Base-by-base conservation (phyloP, 495 filamentous ascomycete genomes). In the Aspergillus hancockii region DNA sequence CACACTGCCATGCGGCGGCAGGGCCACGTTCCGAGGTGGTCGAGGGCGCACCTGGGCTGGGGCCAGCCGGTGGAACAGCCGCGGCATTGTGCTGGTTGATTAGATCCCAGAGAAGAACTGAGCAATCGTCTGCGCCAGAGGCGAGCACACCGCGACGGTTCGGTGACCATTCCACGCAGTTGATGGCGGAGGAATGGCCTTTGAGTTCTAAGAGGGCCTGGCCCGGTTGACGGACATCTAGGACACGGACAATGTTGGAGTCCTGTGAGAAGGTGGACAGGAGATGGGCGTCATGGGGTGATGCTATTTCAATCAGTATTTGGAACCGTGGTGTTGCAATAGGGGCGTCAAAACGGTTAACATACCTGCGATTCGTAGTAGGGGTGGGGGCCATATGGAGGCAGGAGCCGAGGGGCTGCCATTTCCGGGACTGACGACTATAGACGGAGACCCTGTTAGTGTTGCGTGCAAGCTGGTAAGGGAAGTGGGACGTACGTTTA, bases 251-350 rank as follows among this genome's bases (percentile, higher is more conserved):
- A 49, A 97, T 79, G 65, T 88, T 92, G 14, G 90, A 93, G 69
- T 99, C 95, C 70, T 90, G 86, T 19, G 93, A 93, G 70, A 99
- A 98, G 22, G 94, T 99, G 9, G 95, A 93, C 40, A 99, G 86
- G 30, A 99, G 85, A 68, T 99, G 93, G 34, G 90, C 85, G 71
- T 99, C 94, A 67, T 98, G 94, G 1, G 94, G 94, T 2, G 95
- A 98, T 23, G 94, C 94, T 82, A 51, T 8, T 22, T 22, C 23
- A n/a, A 19, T 71, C 9, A 69, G 63, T 61, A 21, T 53, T 49
- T 0, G 5, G 18, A 14, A n/a, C 31, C 21, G 10, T 21, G 52
- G 18, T 2, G 23, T 25, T n/a, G 14, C 9, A 16, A 25, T 18
- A 40, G 32, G 34, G 2, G 6, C 0, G 13, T 4, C 14, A 40